Percentiles rank a stretch among this genome's conserved stretches.
phyloP scores from a whole-genome alignment of 306 rosid species.

The Senna tora region DNA sequence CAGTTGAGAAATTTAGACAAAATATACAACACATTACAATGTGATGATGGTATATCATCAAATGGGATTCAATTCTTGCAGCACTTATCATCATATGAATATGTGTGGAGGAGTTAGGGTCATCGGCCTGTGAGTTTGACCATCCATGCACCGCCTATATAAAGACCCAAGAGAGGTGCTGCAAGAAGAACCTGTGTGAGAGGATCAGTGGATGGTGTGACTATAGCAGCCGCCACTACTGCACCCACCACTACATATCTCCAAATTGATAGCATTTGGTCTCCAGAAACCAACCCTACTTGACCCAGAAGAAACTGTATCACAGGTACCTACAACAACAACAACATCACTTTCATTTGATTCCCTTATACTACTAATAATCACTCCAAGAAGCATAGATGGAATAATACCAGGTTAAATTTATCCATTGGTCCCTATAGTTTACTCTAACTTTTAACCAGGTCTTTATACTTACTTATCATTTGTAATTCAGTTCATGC shows the following conservation, averaged over 20 bases:
- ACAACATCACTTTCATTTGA: slow-evolving; percentile 35
- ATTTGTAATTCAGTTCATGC: no score
- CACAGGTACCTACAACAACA: slow-evolving; percentile 77
- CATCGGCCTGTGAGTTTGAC: slow-evolving; percentile 82
- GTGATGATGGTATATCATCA: slow-evolving; percentile 56
- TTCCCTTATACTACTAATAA: slow-evolving; percentile 16
- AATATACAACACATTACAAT: not conserved
- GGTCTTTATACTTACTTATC: no score
- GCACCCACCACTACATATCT: slow-evolving; percentile 97
- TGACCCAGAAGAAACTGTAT: slow-evolving; percentile 83
- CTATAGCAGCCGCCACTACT: slow-evolving; percentile 83
- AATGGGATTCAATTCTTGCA: no score
- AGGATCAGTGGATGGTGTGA: slow-evolving; percentile 93
- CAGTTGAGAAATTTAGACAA: no score
- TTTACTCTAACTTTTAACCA: no score
- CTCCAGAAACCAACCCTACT: slow-evolving; percentile 81
- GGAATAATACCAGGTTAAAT: not conserved
- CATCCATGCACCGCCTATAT: slow-evolving; percentile 92
- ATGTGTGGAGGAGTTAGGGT: slow-evolving; percentile 24
- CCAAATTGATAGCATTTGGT: slow-evolving; percentile 94
- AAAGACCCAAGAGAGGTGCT: slow-evolving; percentile 79
- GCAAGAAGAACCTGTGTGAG: slow-evolving; percentile 90
- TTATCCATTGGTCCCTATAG: no score
- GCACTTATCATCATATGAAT: slow-evolving; percentile 2
- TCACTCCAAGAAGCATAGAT: no score